Conservation (phyloP, 2,329 filamentous ascomycete species). For the Epichloe brachyelytri region DNA sequence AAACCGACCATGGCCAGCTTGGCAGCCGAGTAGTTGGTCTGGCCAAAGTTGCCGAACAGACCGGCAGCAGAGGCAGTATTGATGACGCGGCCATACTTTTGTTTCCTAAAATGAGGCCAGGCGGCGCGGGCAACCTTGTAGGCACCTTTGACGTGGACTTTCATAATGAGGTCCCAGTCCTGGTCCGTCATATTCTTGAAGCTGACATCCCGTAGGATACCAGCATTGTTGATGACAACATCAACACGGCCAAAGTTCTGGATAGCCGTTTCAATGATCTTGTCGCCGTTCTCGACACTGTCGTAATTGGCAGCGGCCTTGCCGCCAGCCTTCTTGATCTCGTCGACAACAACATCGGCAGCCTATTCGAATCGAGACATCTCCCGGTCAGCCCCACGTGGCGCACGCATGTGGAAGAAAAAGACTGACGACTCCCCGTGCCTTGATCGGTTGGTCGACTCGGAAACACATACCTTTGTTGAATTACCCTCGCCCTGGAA, state of each 20-base stretch:
- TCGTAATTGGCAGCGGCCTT: constrained; percentile 98
- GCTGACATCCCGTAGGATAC: constrained; percentile 86
- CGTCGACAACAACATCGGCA: constrained; percentile 69
- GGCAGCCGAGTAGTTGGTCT: constrained; percentile 93
- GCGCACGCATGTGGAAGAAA: not conserved
- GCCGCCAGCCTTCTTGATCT: constrained; percentile 78
- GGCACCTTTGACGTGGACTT: constrained; percentile 82
- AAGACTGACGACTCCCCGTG: not conserved
- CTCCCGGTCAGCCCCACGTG: not conserved
- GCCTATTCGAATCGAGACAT: constrained; percentile 36
- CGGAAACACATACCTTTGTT: constrained; percentile 49
- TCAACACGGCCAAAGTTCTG: constrained; percentile 76
- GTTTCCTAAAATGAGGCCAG: constrained; percentile 96
- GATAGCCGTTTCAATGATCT: constrained; percentile 84
- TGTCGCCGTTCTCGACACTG: constrained; percentile 82
- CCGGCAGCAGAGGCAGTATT: constrained; percentile 95
- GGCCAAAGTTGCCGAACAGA: constrained; percentile 89
- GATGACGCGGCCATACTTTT: constrained; percentile 94
- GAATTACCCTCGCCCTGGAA: constrained; percentile 88
- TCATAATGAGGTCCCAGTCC: constrained; percentile 93
- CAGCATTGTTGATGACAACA: constrained; percentile 94
- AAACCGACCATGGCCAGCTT: constrained; percentile 94
- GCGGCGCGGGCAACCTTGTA: constrained; percentile 93
- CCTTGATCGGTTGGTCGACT: no score
- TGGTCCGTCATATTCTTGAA: constrained; percentile 98